Evolutionary conservation across 2,329 filamentous ascomycete genomes (phyloP), one percentile per base, ranked within the genome.

Genomic region (Neoscytalidium dimidiatum): DNA sequence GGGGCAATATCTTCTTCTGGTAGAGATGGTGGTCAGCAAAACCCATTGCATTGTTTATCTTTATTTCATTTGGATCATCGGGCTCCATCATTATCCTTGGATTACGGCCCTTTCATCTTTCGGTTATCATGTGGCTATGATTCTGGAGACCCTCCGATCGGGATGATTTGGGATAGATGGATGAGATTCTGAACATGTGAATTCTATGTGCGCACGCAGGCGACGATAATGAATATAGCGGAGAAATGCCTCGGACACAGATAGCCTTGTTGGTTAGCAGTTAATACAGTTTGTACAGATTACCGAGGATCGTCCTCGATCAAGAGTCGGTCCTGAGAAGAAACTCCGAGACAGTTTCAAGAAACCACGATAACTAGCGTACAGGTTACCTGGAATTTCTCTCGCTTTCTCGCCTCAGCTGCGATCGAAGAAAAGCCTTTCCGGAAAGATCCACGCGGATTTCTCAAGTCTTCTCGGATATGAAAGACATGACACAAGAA

Each of bases 231-330:
- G 56, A 48, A n/a, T 11, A 60, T 60, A 23, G 9, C 56, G 2
- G 28, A 28, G 41, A 23, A 26, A 46, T 33, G 9, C 4, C 23
- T 46, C 26, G 8, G n/a, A 23, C 8, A 46, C 41, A 23, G n/a
- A 5, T 8, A 23, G 28, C 11, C 41, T 13, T 17, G 23, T 33
- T 21, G 38, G n/a, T 14, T 23, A 60, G 41, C 17, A 33, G 11
- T 46, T 23, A 60, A 60, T 60, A 33, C n/a, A 60, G n/a, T 23
- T 60, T 60, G 56, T 33, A 60, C 41, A 33, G 56, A 13, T 17
- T 14, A 21, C 17, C 31, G 51, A 35, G 23, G 26, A 33, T 41
- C 13, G 13, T 9, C 5, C 14, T n/a, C 2, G 19, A 11, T 29
- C 3, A 14, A 21, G 14, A 23, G 13, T 23, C n/a, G 7, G 17